Evolutionary conservation across 1,284 basidiomycete genomes (phyloP), one percentile per base, ranked within the genome.

Genomic region (Fomes fomentarius): DNA sequence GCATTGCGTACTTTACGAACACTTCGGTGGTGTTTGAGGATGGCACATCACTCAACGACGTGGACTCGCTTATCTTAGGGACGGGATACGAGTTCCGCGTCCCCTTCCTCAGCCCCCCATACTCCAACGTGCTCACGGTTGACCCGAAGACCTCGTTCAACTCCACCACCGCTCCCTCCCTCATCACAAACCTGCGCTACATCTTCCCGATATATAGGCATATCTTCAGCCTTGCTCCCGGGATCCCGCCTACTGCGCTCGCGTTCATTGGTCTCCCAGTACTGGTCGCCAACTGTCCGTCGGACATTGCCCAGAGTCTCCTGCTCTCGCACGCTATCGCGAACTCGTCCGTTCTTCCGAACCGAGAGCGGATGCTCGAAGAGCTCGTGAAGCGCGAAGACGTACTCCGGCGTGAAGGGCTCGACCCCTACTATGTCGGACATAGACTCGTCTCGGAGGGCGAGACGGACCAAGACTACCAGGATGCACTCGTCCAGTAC

Each of bases 11-110:
- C 62, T 83, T 85, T 62, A 79, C 76, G 0, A 40, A 63, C 2
- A 61, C 72, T 21, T 69, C 69, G 15, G 65, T 83, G 43, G 71
- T 79, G 8, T 82, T 85, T 58, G 64, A 62, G 0, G 82, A 84
- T 57, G 77, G 75, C 4, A 74, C 76, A 1, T 58, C 63, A 0
- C 57, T 71, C 1, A 37, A 54, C 14, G 71, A 76, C 35, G 73
- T 82, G 21, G 80, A 84, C 54, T 61, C 73, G 2, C 66, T 85
- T 24, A 66, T 84, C 31, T 72, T 83, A 10, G 82, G 69, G 0
- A 84, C 82, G 0, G 83, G 83, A 5, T 85, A 84, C 57, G 75
- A 83, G 49, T 58, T 77, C 50, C 74, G 72, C 28, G 69, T 81
- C 7, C 82, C 82, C 0, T 84, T 84, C 69, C 74, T 85, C 15